phyloP scores from a whole-genome alignment of 257 asterid species.

The Lithospermum erythrorhizon region DNA sequence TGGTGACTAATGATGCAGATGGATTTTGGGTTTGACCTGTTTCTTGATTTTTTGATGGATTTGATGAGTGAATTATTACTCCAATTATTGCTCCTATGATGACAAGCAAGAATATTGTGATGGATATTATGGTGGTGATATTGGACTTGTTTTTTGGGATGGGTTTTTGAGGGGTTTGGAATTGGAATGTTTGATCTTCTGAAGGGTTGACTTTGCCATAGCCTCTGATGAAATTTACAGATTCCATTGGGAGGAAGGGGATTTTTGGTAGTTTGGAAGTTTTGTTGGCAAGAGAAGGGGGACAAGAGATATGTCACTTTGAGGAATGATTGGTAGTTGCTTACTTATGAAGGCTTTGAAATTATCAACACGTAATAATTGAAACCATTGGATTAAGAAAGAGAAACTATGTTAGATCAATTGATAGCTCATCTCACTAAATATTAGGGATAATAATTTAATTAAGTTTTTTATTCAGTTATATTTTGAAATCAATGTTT shows the following conservation, averaged over 20 bases:
- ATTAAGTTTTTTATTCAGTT: too few relatives aligned
- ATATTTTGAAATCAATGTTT: too few relatives aligned
- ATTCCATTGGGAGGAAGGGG: slow-evolving; percentile 25
- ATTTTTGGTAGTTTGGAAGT: too few relatives aligned
- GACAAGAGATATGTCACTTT: neutral
- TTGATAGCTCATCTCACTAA: too few relatives aligned
- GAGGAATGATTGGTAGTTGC: neutral
- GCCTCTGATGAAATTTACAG: slow-evolving; percentile 43
- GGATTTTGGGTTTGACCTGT: slow-evolving; percentile 3
- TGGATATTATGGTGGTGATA: slow-evolving; percentile 18
- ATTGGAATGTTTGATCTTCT: slow-evolving; percentile 12
- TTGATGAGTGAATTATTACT: slow-evolving; percentile 16
- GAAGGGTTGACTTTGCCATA: slow-evolving; percentile 42
- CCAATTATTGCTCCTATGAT: slow-evolving; percentile 23
- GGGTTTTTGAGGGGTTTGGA: slow-evolving; percentile 4
- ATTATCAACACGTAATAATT: neutral
- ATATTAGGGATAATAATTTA: too few relatives aligned
- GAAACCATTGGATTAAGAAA: too few relatives aligned
- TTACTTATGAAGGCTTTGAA: neutral
- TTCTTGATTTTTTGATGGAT: slow-evolving; percentile 6
- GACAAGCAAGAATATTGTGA: slow-evolving; percentile 24
- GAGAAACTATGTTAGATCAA: too few relatives aligned
- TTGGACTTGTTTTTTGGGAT: slow-evolving; percentile 13
- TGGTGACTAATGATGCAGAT: slow-evolving; percentile 13
- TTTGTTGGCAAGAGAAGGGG: neutral